phyloP scores from a whole-genome alignment of 805 yeast species.

The Hanseniaspora thailandica region DNA sequence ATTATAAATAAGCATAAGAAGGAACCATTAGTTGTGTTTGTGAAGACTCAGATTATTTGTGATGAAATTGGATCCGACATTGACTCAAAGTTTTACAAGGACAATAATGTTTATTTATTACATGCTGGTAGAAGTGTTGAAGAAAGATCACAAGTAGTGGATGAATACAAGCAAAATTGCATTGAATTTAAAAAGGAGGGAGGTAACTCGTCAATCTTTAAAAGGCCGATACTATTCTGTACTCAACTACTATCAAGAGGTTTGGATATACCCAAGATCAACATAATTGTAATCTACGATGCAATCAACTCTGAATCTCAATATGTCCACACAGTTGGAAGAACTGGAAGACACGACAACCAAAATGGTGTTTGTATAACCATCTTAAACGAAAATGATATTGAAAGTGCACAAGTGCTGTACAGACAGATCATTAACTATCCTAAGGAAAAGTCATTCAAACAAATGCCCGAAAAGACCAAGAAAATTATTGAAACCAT shows the following conservation, averaged over 20 bases:
- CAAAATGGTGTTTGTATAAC: slow-evolving; percentile 65
- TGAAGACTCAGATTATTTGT: slow-evolving; percentile 79
- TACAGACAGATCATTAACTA: slow-evolving; percentile 30
- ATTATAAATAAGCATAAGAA: slow-evolving; percentile 26
- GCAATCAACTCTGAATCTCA: slow-evolving; percentile 86
- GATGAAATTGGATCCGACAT: slow-evolving; percentile 47
- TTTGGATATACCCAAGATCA: slow-evolving; percentile 76
- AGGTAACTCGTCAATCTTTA: slow-evolving; percentile 26
- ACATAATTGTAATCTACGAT: slow-evolving; percentile 69
- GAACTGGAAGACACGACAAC: slow-evolving; percentile 88
- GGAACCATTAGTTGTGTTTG: slow-evolving; percentile 63
- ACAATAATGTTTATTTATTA: slow-evolving; percentile 48
- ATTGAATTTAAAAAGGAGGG: slow-evolving; percentile 2
- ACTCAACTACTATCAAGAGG: slow-evolving; percentile 95
- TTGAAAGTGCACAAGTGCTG: slow-evolving; percentile 57
- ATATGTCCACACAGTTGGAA: slow-evolving; percentile 88
- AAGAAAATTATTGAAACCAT: slow-evolving; percentile 33
- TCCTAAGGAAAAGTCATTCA: slow-evolving; percentile 40
- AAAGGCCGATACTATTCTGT: slow-evolving; percentile 59
- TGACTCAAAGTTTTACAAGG: slow-evolving; percentile 6
- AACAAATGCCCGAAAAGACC: slow-evolving; percentile 31
- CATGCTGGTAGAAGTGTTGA: slow-evolving; percentile 89
- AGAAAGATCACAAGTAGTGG: slow-evolving; percentile 65
- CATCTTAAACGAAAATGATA: slow-evolving; percentile 48
- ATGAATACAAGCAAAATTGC: slow-evolving; percentile 47